These are phyloP conservation scores for Schoenoplectus triqueter DNA, from an alignment of 202 grass and related monocot species.

Conservation along the genomic window DNA sequence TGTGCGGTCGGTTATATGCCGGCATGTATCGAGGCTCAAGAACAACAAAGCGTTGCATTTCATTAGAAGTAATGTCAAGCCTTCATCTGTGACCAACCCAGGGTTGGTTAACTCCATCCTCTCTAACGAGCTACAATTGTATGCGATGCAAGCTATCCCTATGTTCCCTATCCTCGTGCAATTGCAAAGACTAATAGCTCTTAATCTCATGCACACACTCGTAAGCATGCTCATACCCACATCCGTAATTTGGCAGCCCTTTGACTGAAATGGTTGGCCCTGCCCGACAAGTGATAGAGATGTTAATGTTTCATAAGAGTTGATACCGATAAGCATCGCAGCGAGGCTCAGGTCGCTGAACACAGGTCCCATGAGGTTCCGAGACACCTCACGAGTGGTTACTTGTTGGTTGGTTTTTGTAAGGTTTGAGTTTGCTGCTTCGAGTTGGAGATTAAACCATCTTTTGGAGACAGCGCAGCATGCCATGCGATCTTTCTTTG, in stretches of 20 bases:
- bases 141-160: background rate
- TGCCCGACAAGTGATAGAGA: background rate
- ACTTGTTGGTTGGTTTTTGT: background rate
- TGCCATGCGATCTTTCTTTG: conserved; percentile 1
- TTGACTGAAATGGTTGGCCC: background rate
- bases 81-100: conserved; percentile 19
- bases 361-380: background rate
- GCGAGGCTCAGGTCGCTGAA: background rate
- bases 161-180: background rate
- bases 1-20: background rate
- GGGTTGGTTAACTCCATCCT: background rate
- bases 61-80: background rate
- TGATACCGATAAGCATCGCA: conserved; percentile 4
- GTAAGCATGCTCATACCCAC: conserved; percentile 7
- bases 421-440: background rate
- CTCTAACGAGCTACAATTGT: background rate
- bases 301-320: background rate
- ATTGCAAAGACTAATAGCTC: conserved; percentile 5
- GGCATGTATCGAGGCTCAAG: background rate
- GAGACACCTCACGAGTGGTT: background rate
- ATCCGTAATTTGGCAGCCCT: background rate
- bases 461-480: background rate
- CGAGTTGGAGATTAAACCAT: conserved; percentile 12
- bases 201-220: conserved; percentile 5
- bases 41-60: background rate